Base-by-base conservation (phyloP, 2,329 filamentous ascomycete genomes). In the Cytospora schulzeri region DNA sequence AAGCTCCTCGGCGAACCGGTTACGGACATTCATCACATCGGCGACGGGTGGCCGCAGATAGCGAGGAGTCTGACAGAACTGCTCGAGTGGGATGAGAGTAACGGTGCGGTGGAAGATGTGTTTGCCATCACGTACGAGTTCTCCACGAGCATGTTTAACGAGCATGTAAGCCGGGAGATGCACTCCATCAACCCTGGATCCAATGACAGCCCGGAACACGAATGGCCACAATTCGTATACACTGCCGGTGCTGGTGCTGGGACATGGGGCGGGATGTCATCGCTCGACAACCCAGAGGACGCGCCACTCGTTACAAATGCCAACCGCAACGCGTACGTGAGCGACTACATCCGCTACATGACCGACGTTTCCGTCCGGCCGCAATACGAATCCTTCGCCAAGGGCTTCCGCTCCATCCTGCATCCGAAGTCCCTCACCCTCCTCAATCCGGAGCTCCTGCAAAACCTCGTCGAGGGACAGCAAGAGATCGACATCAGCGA, bases 81-180 rank as follows among this genome's bases (percentile, higher is more conserved):
- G 1, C 79, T 94, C 2, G 84, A 90, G 53, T 97, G 92, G 92
- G 84, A 89, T 55, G 90, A 89, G 70, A 82, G 80, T 51, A 80
- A 95, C 59, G 92, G 92, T 0, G 81, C 89, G 26, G 90, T 97
- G 1, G 90, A 89, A 66, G 92, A 97, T 68, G 75, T 96, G 1
- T 96, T 96, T 74, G 84, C 88, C 64, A 85, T 92, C 63, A 94
- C 92, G 0, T 97, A 96, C 73, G 91, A 92, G 70, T 98, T 97
- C 74, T 93, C 91, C 28, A 81, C 86, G 7, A 80, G 81, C 19
- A 79, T 83, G 67, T 82, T 88, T 60, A 85, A 82, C n/a, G 76
- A 82, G 64, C 81, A 84, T 14, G 72, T 89, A 29, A 85, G 83
- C 2, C 79, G 84, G 12, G 78, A 84, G 68, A 89, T 90, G 87